These are phyloP conservation scores for Pythium myriotylum DNA, from an alignment of 352 stramenopile genomes.

Conservation along the genomic window DNA sequence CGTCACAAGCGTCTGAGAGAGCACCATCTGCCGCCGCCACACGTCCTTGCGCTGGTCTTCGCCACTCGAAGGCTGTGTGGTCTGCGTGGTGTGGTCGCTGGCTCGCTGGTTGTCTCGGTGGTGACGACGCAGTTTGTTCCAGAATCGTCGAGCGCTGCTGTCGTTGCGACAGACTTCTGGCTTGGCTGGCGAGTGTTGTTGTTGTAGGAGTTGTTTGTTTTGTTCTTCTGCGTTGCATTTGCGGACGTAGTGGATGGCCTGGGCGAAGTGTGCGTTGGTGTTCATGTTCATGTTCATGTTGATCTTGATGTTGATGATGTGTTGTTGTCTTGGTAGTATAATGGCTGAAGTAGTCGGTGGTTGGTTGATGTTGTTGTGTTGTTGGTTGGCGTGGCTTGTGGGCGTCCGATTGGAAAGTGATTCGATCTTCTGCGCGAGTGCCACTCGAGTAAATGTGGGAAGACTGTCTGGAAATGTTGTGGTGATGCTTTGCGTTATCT, in stretches of 20 bases:
- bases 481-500: too few species aligned
- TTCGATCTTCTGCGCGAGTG: too few species aligned
- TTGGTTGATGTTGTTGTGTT: too few species aligned
- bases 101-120: not conserved
- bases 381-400: too few species aligned
- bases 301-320: too few species aligned
- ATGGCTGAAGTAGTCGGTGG: too few species aligned
- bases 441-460: too few species aligned
- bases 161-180: not conserved
- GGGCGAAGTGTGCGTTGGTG: constrained; percentile 12
- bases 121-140: constrained; percentile 2
- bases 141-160: not conserved
- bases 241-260: constrained; percentile 7
- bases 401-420: too few species aligned
- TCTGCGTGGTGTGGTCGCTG: not conserved
- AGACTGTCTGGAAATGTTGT: too few species aligned
- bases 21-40: constrained; percentile 13
- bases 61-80: not conserved
- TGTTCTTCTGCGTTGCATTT: constrained; percentile 10
- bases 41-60: not conserved
- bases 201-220: not conserved
- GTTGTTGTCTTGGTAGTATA: too few species aligned
- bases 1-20: constrained; percentile 7
- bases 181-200: not conserved
- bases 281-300: constrained; percentile 5